These are phyloP conservation scores for Imleria badia DNA, from an alignment of 768 basidiomycete genomes.

Conservation along the genomic window DNA sequence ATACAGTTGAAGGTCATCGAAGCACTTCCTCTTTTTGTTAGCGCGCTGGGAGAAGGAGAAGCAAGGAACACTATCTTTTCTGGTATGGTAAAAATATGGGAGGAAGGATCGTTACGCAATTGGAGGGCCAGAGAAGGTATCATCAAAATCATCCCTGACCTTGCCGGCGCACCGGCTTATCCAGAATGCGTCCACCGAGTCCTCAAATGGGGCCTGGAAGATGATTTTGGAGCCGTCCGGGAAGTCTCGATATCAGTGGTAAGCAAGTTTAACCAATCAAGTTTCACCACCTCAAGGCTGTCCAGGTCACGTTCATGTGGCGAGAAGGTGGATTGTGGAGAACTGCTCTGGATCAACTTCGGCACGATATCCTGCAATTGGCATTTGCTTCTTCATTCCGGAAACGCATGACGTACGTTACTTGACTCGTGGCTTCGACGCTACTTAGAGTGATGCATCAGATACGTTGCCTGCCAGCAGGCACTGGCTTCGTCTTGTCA, in stretches of 20 bases:
- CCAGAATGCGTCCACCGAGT: conserved; percentile 52
- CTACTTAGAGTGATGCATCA: conserved; percentile 32
- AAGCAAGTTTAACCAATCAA: conserved; percentile 32
- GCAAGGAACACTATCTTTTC: conserved; percentile 46
- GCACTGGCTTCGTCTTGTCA: conserved; percentile 45
- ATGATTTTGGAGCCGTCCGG: conserved; percentile 81
- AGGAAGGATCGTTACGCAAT: conserved; percentile 53
- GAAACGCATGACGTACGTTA: conserved; percentile 69
- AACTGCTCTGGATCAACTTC: conserved; percentile 38
- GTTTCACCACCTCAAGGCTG: conserved; percentile 11
- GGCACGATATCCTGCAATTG: conserved; percentile 42
- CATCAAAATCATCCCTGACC: conserved; percentile 51
- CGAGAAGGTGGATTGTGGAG: conserved; percentile 37
- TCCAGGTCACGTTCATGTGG: conserved; percentile 52
- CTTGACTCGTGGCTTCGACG: conserved; percentile 6
- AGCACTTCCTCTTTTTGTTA: conserved; percentile 56
- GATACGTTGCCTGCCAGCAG: conserved; percentile 74
- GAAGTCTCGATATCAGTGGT: conserved; percentile 70
- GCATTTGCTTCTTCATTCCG: conserved; percentile 51
- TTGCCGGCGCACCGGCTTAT: conserved; percentile 45
- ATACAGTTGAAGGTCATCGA: conserved; percentile 73
- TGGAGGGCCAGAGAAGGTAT: conserved; percentile 85
- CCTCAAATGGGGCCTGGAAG: conserved; percentile 62
- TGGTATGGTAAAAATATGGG: conserved; percentile 54
- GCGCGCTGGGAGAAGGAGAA: conserved; percentile 46